Percentiles rank a stretch among this genome's conserved stretches.
Conservation (phyloP, 441 rosid genomes). For the Erodium moschatum region DNA sequence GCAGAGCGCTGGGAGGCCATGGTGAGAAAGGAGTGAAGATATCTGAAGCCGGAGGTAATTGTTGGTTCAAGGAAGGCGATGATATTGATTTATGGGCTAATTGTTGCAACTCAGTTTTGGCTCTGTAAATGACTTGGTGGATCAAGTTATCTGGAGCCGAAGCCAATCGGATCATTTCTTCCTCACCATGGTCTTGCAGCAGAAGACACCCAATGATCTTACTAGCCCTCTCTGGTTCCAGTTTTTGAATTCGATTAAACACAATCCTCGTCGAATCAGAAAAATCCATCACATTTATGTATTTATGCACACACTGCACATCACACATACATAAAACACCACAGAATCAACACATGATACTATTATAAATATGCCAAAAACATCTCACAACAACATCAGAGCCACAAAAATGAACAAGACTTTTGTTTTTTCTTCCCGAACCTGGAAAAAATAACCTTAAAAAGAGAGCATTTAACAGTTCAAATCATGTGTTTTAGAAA, state of each 20-base stretch:
- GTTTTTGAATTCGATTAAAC: constrained; percentile 37
- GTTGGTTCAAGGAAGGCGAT: constrained; percentile 10
- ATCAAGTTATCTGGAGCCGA: constrained; percentile 39
- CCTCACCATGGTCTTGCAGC: constrained; percentile 33
- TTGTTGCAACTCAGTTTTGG: constrained; percentile 42
- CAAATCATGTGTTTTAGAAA: constrained; percentile 8
- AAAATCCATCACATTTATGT: constrained; percentile 36
- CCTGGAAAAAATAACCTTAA: constrained; percentile 14
- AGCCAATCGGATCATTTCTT: constrained; percentile 41
- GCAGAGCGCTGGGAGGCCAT: constrained; percentile 24
- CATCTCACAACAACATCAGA: constrained; percentile 4
- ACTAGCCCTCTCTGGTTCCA: constrained; percentile 46
- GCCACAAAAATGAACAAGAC: constrained; percentile 9
- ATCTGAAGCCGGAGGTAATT: too few species aligned
- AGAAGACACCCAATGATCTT: constrained; percentile 54
- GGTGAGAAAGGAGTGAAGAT: constrained; percentile 17
- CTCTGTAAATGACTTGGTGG: constrained; percentile 38
- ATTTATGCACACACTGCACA: constrained; percentile 19
- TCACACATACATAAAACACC: not conserved
- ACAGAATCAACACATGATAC: not conserved
- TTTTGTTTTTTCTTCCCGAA: constrained; percentile 13
- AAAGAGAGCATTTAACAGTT: not conserved
- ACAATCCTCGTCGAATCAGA: constrained; percentile 39
- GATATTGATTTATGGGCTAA: constrained; percentile 24
- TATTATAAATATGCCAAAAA: not conserved